Base-by-base conservation (phyloP, 2,329 filamentous ascomycete species). In the Zymoseptoria passerinii region DNA sequence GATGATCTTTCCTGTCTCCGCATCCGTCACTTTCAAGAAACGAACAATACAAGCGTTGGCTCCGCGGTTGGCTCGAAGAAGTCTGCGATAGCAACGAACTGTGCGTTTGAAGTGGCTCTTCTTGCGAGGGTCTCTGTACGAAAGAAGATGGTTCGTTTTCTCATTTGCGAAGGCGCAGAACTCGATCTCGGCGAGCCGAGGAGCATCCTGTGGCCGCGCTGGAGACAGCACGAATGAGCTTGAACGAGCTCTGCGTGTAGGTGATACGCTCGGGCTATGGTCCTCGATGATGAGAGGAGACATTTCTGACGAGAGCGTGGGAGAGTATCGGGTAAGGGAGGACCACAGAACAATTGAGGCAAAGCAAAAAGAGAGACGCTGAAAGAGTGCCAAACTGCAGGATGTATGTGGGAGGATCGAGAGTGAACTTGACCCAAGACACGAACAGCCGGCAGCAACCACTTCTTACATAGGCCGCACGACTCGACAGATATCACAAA, bases 161-260 rank as follows among this genome's bases (percentile, higher is more conserved):
- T 72, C 70, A 28, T 71, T 58, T 52, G 65, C 65, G 52, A 71
- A 72, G 16, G 69, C 69, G 53, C 74, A 71, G 61, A 78, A 78
- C 60, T 78, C 74, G 51, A 77, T 76, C 60, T 77, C 71, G 8
- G 71, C 68, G 16, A 72, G 64, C 28, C 64, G 62, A n/a, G 60
- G 64, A 48, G 67, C 63, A 59, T 71, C 69, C 16, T 64, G 60
- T 28, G 59, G 58, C 28, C 61, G 60, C 40, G 68, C 69, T 28
- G 57, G 54, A 8, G 59, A 55, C 35, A 69, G 57, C 10, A 56
- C 50, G 60, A 68, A 70, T 49, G 61, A 59, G 13, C 44, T 50
- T 19, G 63, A 53, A 16, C 64, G 59, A 23, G 62, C 50, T 19
- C 57, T 58, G 44, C 61, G 59, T 52, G 58, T 56, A 3, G 65